Evolutionary conservation across 2,329 filamentous ascomycete species (phyloP).

Genomic region (Davidsoniella neocaledoniae): DNA sequence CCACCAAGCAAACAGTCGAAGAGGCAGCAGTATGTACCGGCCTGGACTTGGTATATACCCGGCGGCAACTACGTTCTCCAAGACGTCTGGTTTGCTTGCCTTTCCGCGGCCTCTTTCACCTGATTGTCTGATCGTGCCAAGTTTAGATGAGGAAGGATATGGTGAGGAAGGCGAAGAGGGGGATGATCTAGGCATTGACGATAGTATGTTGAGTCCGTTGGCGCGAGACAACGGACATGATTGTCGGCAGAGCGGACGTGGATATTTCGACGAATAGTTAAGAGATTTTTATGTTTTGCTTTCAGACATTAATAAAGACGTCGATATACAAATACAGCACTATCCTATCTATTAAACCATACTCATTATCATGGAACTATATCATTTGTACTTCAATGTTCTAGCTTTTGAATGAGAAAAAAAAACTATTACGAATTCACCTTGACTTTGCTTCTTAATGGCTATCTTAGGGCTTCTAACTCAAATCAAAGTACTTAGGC

Average conservation of each 20-base stretch:
- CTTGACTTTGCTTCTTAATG: too few species aligned
- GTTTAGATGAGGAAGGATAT: neutral
- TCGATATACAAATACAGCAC: neutral
- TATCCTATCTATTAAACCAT: neutral
- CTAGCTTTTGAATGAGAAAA: too few species aligned
- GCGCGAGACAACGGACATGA: neutral
- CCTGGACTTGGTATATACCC: conserved; percentile 4
- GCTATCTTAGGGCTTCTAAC: too few species aligned
- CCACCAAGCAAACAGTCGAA: neutral
- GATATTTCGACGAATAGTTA: neutral
- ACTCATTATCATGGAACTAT: too few species aligned
- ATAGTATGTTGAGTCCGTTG: neutral
- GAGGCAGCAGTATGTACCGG: neutral
- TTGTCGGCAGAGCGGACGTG: neutral
- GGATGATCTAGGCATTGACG: conserved; percentile 2
- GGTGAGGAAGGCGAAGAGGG: neutral
- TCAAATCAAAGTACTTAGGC: too few species aligned
- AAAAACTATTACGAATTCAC: too few species aligned
- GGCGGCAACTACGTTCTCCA: neutral
- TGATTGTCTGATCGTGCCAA: conserved; percentile 4
- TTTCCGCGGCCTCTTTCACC: neutral
- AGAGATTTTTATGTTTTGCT: neutral
- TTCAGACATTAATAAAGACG: neutral
- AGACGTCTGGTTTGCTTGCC: neutral
- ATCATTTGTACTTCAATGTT: too few species aligned